Evolutionary conservation across 208 protist genomes (phyloP), one percentile per base, ranked within the genome.

Genomic region (Leishmania tarentolae): DNA sequence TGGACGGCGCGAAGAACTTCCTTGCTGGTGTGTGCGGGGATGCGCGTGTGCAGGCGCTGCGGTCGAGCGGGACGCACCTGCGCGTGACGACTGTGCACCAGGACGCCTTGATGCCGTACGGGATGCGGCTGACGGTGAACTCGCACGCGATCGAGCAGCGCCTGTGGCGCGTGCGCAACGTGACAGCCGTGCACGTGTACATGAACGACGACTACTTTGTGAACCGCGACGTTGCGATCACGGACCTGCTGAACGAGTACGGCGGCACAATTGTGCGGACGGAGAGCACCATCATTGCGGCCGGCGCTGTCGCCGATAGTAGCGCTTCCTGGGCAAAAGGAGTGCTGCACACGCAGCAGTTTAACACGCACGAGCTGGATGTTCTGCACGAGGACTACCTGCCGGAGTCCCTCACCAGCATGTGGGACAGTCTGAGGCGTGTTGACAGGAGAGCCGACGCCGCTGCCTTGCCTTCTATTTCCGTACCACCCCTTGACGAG

Each of bases 191-290:
- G 81, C 89, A 92, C 76, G 77, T 94, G 68, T 91, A 91, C 84
- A 86, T 92, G 75, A 94, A 94, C 84, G 91, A 94, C 79, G 91
- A 94, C 85, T 94, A 93, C 81, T 93, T 93, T 76, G 85, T 94
- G 50, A 88, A 93, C 82, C 91, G 89, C 75, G 79, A 88, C 77
- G 83, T 87, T 46, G 83, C 68, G 19, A 83, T 94, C 59, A 88
- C 79, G 66, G 86, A 94, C 83, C 80, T 92, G 63, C 50, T 94
- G 37, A 94, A 94, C 81, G 73, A 86, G 75, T 83, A 88, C 80
- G 91, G 91, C 69, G 91, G 91, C 78, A 87, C 88, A 13, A 91
- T 90, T 61, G 80, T 93, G 65, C 88, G 89, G 24, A 87, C 83
- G 46, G 91, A 93, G 76, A 1, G 17, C 8, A 24, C 4, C 24